Evolutionary conservation across 2,329 filamentous ascomycete genomes (phyloP).

Genomic region (Ophiocordyceps camponoti-rufipedis): DNA sequence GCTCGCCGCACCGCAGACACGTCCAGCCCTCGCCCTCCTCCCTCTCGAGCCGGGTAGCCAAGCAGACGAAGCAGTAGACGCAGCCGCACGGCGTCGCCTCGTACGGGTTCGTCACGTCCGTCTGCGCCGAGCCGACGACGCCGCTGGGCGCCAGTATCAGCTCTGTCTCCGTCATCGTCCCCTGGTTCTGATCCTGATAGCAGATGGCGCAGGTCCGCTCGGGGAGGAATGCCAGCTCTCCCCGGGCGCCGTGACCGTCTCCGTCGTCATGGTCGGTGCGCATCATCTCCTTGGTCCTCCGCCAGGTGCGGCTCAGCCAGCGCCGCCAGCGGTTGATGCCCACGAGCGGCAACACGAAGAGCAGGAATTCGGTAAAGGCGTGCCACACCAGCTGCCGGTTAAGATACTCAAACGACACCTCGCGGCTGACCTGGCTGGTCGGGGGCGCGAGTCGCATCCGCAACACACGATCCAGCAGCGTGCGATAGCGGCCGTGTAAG

Average conservation of each 20-base stretch:
- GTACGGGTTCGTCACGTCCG: constrained; percentile 92
- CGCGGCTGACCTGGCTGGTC: constrained; percentile 67
- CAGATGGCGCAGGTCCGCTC: constrained; percentile 94
- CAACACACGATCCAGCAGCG: constrained; percentile 69
- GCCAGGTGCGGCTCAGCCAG: constrained; percentile 77
- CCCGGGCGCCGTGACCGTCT: constrained; percentile 28
- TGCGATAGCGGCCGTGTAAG: constrained; percentile 78
- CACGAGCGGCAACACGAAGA: constrained; percentile 92
- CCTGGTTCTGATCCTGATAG: constrained; percentile 78
- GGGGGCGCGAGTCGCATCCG: constrained; percentile 72
- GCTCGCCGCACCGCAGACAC: constrained; percentile 73
- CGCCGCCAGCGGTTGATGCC: constrained; percentile 85
- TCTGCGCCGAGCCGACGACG: constrained; percentile 72
- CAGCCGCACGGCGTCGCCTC: constrained; percentile 78
- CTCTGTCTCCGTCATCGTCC: constrained; percentile 53
- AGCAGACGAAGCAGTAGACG: constrained; percentile 88
- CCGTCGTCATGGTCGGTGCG: constrained; percentile 26
- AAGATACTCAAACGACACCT: constrained; percentile 94
- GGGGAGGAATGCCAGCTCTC: constrained; percentile 71
- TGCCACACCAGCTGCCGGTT: constrained; percentile 98
- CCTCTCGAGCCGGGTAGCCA: constrained; percentile 75
- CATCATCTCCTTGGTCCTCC: constrained; percentile 53
- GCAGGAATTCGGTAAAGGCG: constrained; percentile 96
- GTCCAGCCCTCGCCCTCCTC: constrained; percentile 92
- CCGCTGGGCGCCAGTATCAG: constrained; percentile 57